Evolutionary conservation across 805 yeast species (phyloP).

Genomic region (Grigorovia transvaalensis): DNA sequence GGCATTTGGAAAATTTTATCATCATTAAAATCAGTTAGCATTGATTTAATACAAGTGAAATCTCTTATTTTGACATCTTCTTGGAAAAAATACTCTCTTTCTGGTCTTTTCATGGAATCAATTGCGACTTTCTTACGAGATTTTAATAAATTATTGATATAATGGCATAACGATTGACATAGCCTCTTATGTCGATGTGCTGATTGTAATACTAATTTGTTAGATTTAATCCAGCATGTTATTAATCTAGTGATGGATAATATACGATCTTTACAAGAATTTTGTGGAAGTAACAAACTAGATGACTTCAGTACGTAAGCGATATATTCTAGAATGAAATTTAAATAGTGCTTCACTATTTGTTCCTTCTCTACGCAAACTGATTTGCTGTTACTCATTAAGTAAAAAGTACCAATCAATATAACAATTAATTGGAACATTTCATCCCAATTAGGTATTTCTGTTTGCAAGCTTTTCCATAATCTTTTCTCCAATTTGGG

Average conservation of each 20-base stretch:
- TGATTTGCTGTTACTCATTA: neutral
- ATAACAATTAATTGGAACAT: neutral
- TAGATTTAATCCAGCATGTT: constrained; percentile 46
- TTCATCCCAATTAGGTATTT: neutral
- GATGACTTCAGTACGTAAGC: neutral
- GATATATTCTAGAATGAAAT: neutral
- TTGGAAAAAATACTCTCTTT: constrained; percentile 8
- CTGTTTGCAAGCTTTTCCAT: neutral
- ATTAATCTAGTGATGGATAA: constrained; percentile 38
- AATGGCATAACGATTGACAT: constrained; percentile 16
- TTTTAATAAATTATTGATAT: constrained; percentile 17
- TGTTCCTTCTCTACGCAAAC: constrained; percentile 9
- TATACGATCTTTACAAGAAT: neutral
- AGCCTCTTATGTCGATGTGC: constrained; percentile 23
- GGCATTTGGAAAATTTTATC: constrained; percentile 2
- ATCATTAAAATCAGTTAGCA: constrained; percentile 11
- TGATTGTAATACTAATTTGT: constrained; percentile 31
- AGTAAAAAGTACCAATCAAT: neutral
- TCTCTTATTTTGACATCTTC: constrained; percentile 12
- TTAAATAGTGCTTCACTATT: neutral
- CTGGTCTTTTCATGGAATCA: constrained; percentile 2
- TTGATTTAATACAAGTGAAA: constrained; percentile 8
- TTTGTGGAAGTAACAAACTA: neutral
- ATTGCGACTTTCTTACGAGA: neutral
- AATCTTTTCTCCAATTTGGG: neutral